Evolutionary conservation across 1,284 basidiomycete genomes (phyloP).

Genomic region (Exobasidium rhododendri): DNA sequence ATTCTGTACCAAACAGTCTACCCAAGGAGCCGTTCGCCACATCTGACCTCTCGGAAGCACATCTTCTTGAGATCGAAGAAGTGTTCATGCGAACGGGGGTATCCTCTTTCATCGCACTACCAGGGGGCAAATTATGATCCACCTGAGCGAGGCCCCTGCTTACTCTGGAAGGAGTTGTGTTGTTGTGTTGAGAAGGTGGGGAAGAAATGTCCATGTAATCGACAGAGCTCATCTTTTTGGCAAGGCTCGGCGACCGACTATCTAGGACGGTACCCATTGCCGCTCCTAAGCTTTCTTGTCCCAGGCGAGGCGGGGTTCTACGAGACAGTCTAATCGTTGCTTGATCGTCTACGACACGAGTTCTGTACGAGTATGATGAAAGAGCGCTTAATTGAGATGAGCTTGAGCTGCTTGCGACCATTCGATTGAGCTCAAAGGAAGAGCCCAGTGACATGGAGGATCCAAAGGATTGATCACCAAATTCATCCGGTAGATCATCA

Average conservation of each 20-base stretch:
- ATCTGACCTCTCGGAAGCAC: no score
- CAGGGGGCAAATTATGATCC: constrained; percentile 8
- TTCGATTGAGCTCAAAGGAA: constrained; percentile 32
- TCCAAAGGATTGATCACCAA: constrained; percentile 37
- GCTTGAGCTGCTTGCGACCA: background rate
- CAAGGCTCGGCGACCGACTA: constrained; percentile 32
- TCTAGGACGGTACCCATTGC: constrained; percentile 43
- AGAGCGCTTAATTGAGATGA: background rate
- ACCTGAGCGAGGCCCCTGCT: background rate
- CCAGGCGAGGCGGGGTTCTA: constrained; percentile 12
- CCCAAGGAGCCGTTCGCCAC: constrained; percentile 14
- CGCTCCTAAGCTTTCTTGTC: constrained; percentile 25
- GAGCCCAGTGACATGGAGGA: constrained; percentile 53
- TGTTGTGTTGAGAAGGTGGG: constrained; percentile 14
- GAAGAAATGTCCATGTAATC: constrained; percentile 51
- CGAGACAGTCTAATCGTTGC: constrained; percentile 7
- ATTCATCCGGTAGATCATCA: constrained; percentile 33
- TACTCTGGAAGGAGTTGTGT: background rate
- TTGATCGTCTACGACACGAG: background rate
- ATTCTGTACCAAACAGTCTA: constrained; percentile 42
- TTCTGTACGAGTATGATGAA: background rate
- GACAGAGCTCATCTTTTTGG: constrained; percentile 45
- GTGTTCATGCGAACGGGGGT: constrained; percentile 4
- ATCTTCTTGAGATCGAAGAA: background rate
- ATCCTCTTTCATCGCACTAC: constrained; percentile 21